Conservation (phyloP, 345 rosid species). For the Aegle marmelos region DNA sequence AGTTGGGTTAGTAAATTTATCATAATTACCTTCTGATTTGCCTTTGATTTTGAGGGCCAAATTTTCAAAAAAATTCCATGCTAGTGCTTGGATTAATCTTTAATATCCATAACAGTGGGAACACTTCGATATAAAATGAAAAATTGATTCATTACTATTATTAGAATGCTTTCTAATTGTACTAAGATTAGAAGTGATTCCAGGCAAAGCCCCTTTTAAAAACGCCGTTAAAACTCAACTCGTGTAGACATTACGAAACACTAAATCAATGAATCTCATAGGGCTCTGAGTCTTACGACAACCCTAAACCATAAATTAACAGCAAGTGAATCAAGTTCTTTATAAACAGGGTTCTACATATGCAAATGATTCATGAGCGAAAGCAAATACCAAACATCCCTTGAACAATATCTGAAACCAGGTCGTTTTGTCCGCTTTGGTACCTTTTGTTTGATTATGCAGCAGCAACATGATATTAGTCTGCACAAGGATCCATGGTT, state of each 20-base stretch:
- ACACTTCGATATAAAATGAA: neutral
- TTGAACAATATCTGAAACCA: no score
- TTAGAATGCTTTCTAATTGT: neutral
- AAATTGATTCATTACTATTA: neutral
- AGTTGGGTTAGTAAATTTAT: neutral
- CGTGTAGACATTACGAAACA: neutral
- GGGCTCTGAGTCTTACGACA: neutral
- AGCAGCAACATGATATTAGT: no score
- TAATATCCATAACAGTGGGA: neutral
- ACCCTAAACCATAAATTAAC: neutral
- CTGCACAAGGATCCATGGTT: no score
- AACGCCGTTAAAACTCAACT: neutral
- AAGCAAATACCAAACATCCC: no score
- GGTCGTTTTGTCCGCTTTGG: no score
- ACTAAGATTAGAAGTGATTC: neutral
- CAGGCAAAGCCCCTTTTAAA: neutral
- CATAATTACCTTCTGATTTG: neutral
- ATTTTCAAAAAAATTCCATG: conserved; percentile 4
- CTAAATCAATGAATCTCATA: neutral
- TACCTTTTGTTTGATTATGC: no score
- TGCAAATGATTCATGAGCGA: no score
- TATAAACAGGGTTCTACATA: no score
- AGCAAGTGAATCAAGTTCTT: no score
- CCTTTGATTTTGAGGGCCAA: conserved; percentile 2
- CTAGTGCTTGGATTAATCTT: neutral